Evolutionary conservation across 23 red algal genomes (phyloP).

Genomic region (Agarophyton chilense): DNA sequence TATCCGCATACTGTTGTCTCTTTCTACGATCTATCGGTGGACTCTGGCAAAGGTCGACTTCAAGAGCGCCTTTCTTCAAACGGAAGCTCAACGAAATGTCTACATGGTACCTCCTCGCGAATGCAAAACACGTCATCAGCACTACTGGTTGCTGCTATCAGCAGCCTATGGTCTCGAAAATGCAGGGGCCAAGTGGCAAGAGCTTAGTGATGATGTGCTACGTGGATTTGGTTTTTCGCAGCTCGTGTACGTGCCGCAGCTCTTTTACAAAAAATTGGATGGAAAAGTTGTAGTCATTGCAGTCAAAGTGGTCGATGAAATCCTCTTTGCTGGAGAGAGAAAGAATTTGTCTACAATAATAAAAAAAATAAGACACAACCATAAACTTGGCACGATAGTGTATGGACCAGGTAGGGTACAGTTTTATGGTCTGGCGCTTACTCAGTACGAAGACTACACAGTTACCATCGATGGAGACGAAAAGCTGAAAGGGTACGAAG

Average conservation of each 20-base stretch:
- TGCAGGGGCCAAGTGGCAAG: constrained; percentile 50
- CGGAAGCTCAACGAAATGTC: constrained; percentile 37
- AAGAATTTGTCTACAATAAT: not conserved
- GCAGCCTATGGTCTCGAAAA: constrained; percentile 50
- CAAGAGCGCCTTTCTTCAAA: constrained; percentile 44
- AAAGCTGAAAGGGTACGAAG: not conserved
- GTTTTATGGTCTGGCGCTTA: constrained; percentile 9
- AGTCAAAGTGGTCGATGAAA: constrained; percentile 60
- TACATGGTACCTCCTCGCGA: constrained; percentile 31
- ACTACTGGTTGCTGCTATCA: constrained; percentile 37
- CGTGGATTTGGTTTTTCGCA: not conserved
- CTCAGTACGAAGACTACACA: not conserved
- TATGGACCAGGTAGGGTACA: constrained; percentile 7
- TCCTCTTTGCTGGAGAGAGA: not conserved
- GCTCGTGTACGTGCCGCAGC: constrained; percentile 34
- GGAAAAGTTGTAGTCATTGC: not conserved
- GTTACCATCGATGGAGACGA: constrained; percentile 21
- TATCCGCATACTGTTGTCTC: constrained; percentile 15
- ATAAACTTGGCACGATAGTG: constrained; percentile 28
- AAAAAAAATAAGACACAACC: not conserved
- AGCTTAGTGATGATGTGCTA: constrained; percentile 4
- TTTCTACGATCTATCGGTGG: constrained; percentile 13
- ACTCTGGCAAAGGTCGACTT: constrained; percentile 28
- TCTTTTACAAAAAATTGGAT: not conserved
- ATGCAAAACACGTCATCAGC: not conserved